Evolutionary conservation across 805 yeast species (phyloP), one percentile per base, ranked within the genome.

Genomic region (Yarrowia hollandica): DNA sequence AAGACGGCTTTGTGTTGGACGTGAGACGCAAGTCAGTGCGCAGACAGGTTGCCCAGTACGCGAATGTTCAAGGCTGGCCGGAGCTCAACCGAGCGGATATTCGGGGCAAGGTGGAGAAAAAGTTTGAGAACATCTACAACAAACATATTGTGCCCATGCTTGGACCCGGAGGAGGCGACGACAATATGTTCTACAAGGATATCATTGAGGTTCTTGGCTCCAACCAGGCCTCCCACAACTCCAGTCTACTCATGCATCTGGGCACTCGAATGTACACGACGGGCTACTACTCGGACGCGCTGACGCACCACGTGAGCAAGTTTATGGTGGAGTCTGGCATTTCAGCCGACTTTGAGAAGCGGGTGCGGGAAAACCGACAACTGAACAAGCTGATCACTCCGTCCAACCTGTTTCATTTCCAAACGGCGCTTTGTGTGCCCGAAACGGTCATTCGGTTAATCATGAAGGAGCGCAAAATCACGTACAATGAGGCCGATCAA

Each of bases 361-460:
- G 9, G 11, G 26, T 44, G 4, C 18, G 14, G 12, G 14, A 11
- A 16, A 48, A 48, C 30, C 15, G 6, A 11, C 7, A 6, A 2
- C n/a, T 31, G 30, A 3, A 15, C 7, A 15, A 33, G 21, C n/a
- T 18, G 26, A n/a, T 44, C 10, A 9, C 30, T 11, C n/a, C 25
- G 26, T 12, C 4, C 31, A 34, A 10, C 22, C 12, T 31, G 28
- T 48, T 48, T 8, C 55, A 48, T n/a, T 48, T 48, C 11, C 38
- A 48, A 7, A 48, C 39, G 7, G 55, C 55, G 1, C 11, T 48
- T 4, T 48, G 55, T 22, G 22, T 48, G 5, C 55, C 55, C 5
- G 55, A 48, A 22, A 22, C 39, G 6, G 55, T 22, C 30, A 31
- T 48, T n/a, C 26, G 55, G 15, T 11, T 48, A 9, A 48, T 48